Conservation (phyloP, 129 eudicot genomes). For the Silybum marianum region DNA sequence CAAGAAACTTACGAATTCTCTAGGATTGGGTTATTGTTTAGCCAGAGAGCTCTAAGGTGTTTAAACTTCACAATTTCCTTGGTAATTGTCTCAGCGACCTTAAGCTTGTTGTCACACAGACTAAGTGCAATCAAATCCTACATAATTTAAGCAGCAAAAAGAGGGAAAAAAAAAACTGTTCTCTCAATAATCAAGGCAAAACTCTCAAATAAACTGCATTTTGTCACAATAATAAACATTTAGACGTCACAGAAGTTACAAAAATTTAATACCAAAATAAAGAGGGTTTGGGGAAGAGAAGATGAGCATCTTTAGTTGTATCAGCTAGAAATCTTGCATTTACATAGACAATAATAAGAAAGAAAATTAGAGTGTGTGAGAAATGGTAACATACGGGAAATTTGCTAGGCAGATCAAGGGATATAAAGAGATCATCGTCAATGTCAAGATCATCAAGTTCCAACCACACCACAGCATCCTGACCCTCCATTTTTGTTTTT, state of each 20-base stretch:
- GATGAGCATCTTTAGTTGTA: neutral
- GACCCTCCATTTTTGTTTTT: constrained; percentile 55
- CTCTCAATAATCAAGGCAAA: neutral
- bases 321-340: constrained; percentile 1
- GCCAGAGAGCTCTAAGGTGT: constrained; percentile 87
- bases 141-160: constrained; percentile 17
- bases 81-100: constrained; percentile 44
- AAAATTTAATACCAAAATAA: neutral
- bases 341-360: neutral
- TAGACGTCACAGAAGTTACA: neutral
- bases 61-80: constrained; percentile 59
- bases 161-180: neutral
- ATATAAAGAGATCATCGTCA: constrained; percentile 62
- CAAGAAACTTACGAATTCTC: constrained; percentile 49
- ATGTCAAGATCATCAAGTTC: constrained; percentile 90
- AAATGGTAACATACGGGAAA: constrained; percentile 66
- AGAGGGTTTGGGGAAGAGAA: neutral
- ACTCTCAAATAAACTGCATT: neutral
- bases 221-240: neutral
- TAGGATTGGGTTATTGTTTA: constrained; percentile 76
- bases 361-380: neutral
- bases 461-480: constrained; percentile 71
- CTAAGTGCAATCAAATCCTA: constrained; percentile 85
- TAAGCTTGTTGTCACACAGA: constrained; percentile 74
- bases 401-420: constrained; percentile 83